A percentile compares a stretch with the other conserved stretches of the same genome.
phyloP scores from a whole-genome alignment of 2,329 filamentous ascomycete species.

The Botrytis squamosa region DNA sequence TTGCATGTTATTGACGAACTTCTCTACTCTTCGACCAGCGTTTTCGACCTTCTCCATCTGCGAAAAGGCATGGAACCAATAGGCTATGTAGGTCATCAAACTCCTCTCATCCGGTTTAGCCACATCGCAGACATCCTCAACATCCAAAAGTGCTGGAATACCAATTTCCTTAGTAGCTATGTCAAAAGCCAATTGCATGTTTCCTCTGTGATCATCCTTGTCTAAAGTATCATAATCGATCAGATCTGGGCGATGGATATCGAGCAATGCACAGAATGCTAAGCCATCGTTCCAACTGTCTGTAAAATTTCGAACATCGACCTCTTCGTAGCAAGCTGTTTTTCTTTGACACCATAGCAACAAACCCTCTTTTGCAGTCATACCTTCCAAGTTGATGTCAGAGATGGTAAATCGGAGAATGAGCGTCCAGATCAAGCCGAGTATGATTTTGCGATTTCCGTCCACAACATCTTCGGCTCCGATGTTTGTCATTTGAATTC shows the following conservation, averaged over 20 bases:
- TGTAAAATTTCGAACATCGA: constrained; percentile 93
- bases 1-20: constrained; percentile 98
- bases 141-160: constrained; percentile 91
- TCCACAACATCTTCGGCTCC: constrained; percentile 98
- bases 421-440: constrained; percentile 96
- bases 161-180: constrained; percentile 95
- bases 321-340: constrained; percentile 96
- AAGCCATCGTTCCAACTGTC: constrained; percentile 96
- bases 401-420: constrained; percentile 98
- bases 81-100: constrained; percentile 99
- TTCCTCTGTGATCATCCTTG: constrained; percentile 89
- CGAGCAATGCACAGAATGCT: constrained; percentile 91
- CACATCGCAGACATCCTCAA: constrained; percentile 97
- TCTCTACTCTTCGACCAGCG: constrained; percentile 91
- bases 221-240: constrained; percentile 96
- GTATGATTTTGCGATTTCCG: constrained; percentile 94
- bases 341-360: constrained; percentile 97
- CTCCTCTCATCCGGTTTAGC: constrained; percentile 93
- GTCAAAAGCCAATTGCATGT: constrained; percentile 98
- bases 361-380: constrained; percentile 95
- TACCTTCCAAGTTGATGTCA: constrained; percentile 96
- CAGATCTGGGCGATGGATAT: constrained; percentile 94
- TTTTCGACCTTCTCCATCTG: constrained; percentile 99
- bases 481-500: constrained; percentile 98
- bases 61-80: constrained; percentile 99